phyloP scores from a whole-genome alignment of 805 yeast species.

The Suhomyces sp. region DNA sequence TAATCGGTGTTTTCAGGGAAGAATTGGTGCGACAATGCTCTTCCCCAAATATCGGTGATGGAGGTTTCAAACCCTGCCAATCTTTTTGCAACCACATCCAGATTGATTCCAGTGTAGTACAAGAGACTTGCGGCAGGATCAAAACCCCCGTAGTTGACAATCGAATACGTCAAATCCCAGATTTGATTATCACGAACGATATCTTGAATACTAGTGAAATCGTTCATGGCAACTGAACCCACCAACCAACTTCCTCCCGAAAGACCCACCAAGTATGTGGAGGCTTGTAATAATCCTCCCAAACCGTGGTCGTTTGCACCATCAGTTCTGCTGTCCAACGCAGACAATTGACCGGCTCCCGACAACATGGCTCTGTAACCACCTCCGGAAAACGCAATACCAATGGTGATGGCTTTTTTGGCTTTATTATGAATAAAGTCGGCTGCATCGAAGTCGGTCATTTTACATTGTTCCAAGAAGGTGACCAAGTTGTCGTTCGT shows the following conservation, averaged over 20 bases:
- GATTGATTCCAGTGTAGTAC: conserved; percentile 29
- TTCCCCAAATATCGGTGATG: conserved; percentile 43
- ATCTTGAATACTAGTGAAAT: conserved; percentile 51
- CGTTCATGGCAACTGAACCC: conserved; percentile 58
- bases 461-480: conserved; percentile 45
- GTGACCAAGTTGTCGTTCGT: conserved; percentile 45
- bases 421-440: conserved; percentile 34
- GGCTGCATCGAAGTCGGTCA: conserved; percentile 47
- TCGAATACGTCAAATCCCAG: conserved; percentile 55
- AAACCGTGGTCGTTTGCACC: conserved; percentile 27
- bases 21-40: conserved; percentile 40
- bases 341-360: conserved; percentile 43
- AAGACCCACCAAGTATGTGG: conserved; percentile 72
- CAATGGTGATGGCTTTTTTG: conserved; percentile 47
- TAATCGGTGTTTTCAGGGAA: conserved; percentile 24
- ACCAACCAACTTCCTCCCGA: conserved; percentile 64
- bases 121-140: conserved; percentile 65
- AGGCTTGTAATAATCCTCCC: conserved; percentile 57
- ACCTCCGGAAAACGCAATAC: conserved; percentile 71
- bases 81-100: conserved; percentile 28
- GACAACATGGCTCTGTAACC: conserved; percentile 85
- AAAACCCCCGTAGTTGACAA: conserved; percentile 63
- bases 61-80: conserved; percentile 37
- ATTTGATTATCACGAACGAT: conserved; percentile 25
- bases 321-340: conserved; percentile 34